Evolutionary conservation across 2,329 filamentous ascomycete genomes (phyloP).

Genomic region (Aureobasidium sp.): DNA sequence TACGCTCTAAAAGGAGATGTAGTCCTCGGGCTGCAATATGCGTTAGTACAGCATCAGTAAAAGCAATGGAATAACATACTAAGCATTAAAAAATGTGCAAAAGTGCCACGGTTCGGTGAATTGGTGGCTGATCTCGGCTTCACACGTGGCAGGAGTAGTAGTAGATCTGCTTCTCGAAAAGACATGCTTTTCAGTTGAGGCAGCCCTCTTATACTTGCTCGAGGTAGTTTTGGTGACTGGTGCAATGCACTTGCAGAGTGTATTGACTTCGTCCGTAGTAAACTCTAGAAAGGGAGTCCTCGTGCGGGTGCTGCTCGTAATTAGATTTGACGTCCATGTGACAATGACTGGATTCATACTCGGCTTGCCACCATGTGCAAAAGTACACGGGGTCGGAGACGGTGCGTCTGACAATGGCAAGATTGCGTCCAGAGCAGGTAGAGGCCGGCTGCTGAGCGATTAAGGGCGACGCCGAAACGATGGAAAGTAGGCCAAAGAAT

Average conservation of each 20-base stretch:
- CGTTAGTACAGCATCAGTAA: background rate
- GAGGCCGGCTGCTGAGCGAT: too few relatives aligned
- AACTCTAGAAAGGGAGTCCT: background rate
- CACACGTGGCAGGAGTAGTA: background rate
- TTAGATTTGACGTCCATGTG: too few relatives aligned
- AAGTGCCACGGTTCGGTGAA: background rate
- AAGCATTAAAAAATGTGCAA: background rate
- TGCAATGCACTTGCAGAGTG: background rate
- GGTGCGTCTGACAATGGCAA: too few relatives aligned
- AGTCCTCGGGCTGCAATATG: background rate
- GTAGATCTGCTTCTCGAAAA: background rate
- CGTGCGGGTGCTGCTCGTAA: constrained; percentile 29
- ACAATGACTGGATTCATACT: too few relatives aligned
- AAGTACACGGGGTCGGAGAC: too few relatives aligned
- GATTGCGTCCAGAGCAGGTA: too few relatives aligned
- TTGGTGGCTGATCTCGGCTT: background rate
- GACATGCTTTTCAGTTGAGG: background rate
- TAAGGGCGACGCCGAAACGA: too few relatives aligned
- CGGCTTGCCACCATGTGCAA: too few relatives aligned
- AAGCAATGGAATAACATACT: background rate
- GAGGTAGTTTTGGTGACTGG: background rate
- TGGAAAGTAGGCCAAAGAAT: too few relatives aligned
- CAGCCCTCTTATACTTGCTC: background rate
- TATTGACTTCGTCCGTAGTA: background rate
- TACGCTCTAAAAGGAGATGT: background rate